Base-by-base conservation (phyloP, 371 early-diverging fungal genomes). In the Rhizomucor pusillus region DNA sequence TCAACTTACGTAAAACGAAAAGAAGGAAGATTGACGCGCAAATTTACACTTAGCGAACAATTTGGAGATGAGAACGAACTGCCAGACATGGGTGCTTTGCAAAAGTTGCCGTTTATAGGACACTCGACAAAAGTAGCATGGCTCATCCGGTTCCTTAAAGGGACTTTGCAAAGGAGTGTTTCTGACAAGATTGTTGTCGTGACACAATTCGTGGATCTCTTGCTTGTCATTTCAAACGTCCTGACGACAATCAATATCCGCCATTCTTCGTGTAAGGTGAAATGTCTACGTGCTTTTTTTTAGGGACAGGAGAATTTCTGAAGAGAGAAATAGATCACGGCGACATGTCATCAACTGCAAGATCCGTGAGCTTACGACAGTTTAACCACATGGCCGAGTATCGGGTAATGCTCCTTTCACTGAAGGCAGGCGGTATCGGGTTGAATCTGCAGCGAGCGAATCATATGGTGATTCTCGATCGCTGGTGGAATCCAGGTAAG, bases 401-500 rank as follows among this genome's bases (percentile, higher is more conserved):
- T 10, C 36, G 71, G 41, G 63, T 75, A 10, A 59, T 75, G 52
- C 46, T 71, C n/a, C 62, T 75, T 52, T 69, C 75, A 9, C 47
- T 75, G 20, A 75, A 75, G 36, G 75, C 75, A 9, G 75, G 75
- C 49, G 75, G 75, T 34, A 65, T 69, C 14, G 75, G 75, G 3
- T 47, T 75, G 20, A 75, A 75, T 49, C 41, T 75, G 12, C 75
- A 75, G 44, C 52, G 67, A 44, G 75, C 75, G 11, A 75, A 75
- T 47, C 71, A 75, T 24, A 75, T 75, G 75, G 67, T 75, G 34
- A 66, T 75, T 51, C 41, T 75, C 22, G 75, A 75, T 37, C 43
- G 75, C 50, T 75, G 75, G 75, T 75, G 75, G 75, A 74, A 74
- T 54, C 75, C 75, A 49, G 72, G 68, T 67, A 70, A 2, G 43